These are phyloP conservation scores for Coniochaeta ligniaria DNA, from an alignment of 2,329 filamentous ascomycete species.

Conservation along the genomic window DNA sequence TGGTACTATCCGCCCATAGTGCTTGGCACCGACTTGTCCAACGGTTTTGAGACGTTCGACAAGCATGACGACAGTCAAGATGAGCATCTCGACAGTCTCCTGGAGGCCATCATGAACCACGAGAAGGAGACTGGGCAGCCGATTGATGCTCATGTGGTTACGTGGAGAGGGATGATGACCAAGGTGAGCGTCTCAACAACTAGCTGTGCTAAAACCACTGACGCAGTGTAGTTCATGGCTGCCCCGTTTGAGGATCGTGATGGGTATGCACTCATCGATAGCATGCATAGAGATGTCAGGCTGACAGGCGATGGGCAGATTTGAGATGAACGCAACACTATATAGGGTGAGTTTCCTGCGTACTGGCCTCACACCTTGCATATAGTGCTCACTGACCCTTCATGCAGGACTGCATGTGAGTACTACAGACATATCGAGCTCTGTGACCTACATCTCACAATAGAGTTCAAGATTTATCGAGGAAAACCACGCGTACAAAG, in stretches of 20 bases:
- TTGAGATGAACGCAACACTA: constrained; percentile 91
- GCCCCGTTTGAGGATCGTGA: constrained; percentile 76
- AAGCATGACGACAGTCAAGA: constrained; percentile 78
- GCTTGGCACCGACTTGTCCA: constrained; percentile 66
- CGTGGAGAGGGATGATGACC: constrained; percentile 98
- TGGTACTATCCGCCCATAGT: constrained; percentile 75
- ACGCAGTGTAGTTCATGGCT: constrained; percentile 60
- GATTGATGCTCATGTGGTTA: constrained; percentile 73
- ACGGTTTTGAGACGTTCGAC: constrained; percentile 75
- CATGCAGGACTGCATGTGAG: constrained; percentile 48
- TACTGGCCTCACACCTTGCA: neutral
- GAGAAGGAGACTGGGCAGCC: constrained; percentile 62
- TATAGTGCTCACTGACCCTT: constrained; percentile 6
- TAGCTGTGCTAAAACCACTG: neutral
- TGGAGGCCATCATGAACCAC: constrained; percentile 66
- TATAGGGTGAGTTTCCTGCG: constrained; percentile 62
- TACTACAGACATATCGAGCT: neutral
- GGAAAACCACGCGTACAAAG: constrained; percentile 73
- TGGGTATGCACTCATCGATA: constrained; percentile 31
- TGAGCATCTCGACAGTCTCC: constrained; percentile 78
- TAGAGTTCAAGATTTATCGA: constrained; percentile 82
- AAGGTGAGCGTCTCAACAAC: constrained; percentile 52
- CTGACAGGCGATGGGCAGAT: constrained; percentile 40
- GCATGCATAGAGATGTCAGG: neutral
- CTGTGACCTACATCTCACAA: constrained; percentile 3